Conservation (phyloP, 495 filamentous ascomycete species). For the Daldinia childiae region DNA sequence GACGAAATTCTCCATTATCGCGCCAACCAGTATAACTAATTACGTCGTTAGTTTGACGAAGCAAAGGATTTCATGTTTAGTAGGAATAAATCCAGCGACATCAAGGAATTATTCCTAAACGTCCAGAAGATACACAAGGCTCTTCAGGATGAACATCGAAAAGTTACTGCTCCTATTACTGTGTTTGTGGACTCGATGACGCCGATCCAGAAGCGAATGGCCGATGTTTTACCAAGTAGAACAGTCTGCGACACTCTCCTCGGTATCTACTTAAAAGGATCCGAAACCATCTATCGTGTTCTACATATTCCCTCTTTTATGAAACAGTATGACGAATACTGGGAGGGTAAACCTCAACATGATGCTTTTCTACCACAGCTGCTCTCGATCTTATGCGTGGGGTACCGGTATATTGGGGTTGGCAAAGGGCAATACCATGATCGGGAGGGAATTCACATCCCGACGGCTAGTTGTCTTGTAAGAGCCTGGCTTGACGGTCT, state of each 20-base stretch:
- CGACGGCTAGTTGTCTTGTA: constrained; percentile 52
- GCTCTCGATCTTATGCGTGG: constrained; percentile 50
- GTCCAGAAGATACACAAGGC: constrained; percentile 47
- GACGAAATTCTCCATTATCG: neutral
- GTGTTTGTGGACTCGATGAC: constrained; percentile 54
- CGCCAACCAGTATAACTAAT: constrained; percentile 9
- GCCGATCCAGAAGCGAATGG: constrained; percentile 54
- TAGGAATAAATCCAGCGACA: constrained; percentile 42
- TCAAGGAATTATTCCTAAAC: constrained; percentile 43
- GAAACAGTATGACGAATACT: constrained; percentile 56
- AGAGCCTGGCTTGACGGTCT: constrained; percentile 52
- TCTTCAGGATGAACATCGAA: constrained; percentile 48
- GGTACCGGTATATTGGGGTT: constrained; percentile 45
- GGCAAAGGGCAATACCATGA: constrained; percentile 45
- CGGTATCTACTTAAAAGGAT: constrained; percentile 54
- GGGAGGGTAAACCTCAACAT: constrained; percentile 44
- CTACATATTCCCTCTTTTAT: constrained; percentile 58
- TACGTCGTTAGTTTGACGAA: constrained; percentile 49
- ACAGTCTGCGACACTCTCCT: constrained; percentile 51
- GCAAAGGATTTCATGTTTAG: constrained; percentile 50
- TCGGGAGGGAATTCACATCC: constrained; percentile 50
- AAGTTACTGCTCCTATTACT: constrained; percentile 46
- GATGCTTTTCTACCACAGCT: constrained; percentile 57
- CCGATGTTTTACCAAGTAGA: constrained; percentile 49
- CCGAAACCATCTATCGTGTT: constrained; percentile 62